Conservation (phyloP, 768 basidiomycete genomes). For the Tulasnella sp. region DNA sequence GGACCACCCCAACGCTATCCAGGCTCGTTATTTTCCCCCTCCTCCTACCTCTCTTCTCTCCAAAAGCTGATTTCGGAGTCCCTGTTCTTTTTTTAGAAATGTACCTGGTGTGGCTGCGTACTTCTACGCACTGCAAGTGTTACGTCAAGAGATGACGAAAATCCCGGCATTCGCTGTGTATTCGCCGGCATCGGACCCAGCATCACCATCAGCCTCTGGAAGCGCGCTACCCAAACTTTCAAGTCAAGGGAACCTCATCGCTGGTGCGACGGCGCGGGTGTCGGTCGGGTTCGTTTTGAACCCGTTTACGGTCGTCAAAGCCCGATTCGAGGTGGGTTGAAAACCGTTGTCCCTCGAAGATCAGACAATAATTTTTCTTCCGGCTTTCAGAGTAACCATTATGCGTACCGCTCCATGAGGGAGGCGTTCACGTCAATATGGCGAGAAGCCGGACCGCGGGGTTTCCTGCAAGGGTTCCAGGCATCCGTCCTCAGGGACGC, state of each 20-base stretch:
- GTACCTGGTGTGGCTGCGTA: constrained; percentile 90
- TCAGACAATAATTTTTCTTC: no score
- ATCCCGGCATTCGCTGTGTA: constrained; percentile 57
- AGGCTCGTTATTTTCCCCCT: constrained; percentile 36
- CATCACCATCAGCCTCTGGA: constrained; percentile 56
- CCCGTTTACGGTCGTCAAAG: constrained; percentile 86
- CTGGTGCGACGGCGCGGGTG: constrained; percentile 76
- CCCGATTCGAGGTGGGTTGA: constrained; percentile 69
- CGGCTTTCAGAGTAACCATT: constrained; percentile 60
- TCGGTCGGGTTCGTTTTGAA: constrained; percentile 77
- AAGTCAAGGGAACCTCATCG: constrained; percentile 70
- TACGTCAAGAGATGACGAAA: constrained; percentile 67
- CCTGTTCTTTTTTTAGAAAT: constrained; percentile 52
- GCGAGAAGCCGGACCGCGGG: constrained; percentile 60
- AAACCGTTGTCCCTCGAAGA: no score
- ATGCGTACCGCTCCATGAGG: constrained; percentile 56
- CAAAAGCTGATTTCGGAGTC: neutral
- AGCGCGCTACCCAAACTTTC: constrained; percentile 42
- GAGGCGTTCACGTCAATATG: constrained; percentile 52
- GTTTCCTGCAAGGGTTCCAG: constrained; percentile 75
- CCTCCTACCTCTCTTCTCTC: constrained; percentile 27
- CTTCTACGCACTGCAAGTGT: constrained; percentile 75
- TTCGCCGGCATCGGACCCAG: constrained; percentile 17
- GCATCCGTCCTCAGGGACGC: constrained; percentile 90
- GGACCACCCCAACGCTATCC: constrained; percentile 70